Percentiles rank a stretch among this genome's conserved stretches.
phyloP scores from a whole-genome alignment of 1,284 basidiomycete genomes.

The Boletus sp. region DNA sequence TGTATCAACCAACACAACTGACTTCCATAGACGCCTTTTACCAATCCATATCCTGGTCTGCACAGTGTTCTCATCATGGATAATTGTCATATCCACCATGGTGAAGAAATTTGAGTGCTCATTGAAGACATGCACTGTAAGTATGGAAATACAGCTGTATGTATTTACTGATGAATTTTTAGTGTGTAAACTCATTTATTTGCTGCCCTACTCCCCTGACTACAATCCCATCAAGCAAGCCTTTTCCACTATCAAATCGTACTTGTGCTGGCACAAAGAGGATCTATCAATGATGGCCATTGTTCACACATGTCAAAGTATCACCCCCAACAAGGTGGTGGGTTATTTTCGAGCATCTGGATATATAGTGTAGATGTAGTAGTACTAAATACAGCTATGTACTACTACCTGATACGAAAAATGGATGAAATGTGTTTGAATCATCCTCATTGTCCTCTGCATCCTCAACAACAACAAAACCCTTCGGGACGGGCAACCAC shows the following conservation, averaged over 20 bases:
- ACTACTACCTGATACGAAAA: too few species aligned
- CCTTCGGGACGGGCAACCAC: too few species aligned
- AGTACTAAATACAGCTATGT: too few species aligned
- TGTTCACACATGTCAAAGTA: neutral
- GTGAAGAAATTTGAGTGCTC: slow-evolving; percentile 15
- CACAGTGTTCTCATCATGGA: slow-evolving; percentile 27
- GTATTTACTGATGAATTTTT: too few species aligned
- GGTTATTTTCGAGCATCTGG: too few species aligned
- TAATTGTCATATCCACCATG: slow-evolving; percentile 27
- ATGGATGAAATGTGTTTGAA: too few species aligned
- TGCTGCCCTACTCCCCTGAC: neutral
- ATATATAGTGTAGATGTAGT: too few species aligned
- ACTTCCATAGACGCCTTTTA: neutral
- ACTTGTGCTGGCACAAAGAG: neutral
- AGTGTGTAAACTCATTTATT: neutral
- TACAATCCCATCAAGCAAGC: too few species aligned
- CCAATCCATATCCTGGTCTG: slow-evolving; percentile 8
- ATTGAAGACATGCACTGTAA: too few species aligned
- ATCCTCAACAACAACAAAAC: too few species aligned
- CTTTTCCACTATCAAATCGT: neutral
- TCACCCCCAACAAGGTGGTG: neutral
- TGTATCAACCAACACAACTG: too few species aligned
- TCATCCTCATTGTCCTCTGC: too few species aligned
- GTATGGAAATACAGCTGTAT: neutral
- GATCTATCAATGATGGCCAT: neutral